phyloP scores from a whole-genome alignment of 2,329 filamentous ascomycete species.

The Venturia aucupariae region DNA sequence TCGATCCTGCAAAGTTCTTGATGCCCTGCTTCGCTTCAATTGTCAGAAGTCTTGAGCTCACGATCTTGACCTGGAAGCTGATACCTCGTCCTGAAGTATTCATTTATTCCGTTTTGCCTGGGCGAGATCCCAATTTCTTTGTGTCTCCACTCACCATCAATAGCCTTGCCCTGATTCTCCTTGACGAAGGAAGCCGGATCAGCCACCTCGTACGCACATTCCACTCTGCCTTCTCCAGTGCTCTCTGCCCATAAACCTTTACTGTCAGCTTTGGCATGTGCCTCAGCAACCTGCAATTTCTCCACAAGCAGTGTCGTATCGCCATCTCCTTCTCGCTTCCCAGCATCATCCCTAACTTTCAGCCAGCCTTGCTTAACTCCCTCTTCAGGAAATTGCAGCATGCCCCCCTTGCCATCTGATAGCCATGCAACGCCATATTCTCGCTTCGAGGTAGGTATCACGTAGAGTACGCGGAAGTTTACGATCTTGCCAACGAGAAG shows the following conservation, averaged over 20 bases:
- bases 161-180: constrained; percentile 72
- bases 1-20: background rate
- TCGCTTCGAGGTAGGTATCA: constrained; percentile 69
- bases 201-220: constrained; percentile 69
- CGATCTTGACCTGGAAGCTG: background rate
- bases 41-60: background rate
- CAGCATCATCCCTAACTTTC: constrained; percentile 89
- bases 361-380: constrained; percentile 83
- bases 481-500: constrained; percentile 78
- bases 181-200: constrained; percentile 68
- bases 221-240: constrained; percentile 51
- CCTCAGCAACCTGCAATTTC: constrained; percentile 66
- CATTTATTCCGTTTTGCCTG: background rate
- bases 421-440: constrained; percentile 80
- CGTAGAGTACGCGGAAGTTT: constrained; percentile 78
- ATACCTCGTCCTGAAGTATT: background rate
- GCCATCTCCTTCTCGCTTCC: constrained; percentile 76
- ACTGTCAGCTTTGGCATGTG: constrained; percentile 64
- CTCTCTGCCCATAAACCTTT: constrained; percentile 70
- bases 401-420: constrained; percentile 53
- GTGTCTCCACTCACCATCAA: constrained; percentile 49
- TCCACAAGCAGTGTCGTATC: constrained; percentile 63
- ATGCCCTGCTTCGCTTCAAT: background rate
- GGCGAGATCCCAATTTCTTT: background rate
- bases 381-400: constrained; percentile 61